phyloP scores from a whole-genome alignment of 306 rosid species.

The Trifolium fragiferum region DNA sequence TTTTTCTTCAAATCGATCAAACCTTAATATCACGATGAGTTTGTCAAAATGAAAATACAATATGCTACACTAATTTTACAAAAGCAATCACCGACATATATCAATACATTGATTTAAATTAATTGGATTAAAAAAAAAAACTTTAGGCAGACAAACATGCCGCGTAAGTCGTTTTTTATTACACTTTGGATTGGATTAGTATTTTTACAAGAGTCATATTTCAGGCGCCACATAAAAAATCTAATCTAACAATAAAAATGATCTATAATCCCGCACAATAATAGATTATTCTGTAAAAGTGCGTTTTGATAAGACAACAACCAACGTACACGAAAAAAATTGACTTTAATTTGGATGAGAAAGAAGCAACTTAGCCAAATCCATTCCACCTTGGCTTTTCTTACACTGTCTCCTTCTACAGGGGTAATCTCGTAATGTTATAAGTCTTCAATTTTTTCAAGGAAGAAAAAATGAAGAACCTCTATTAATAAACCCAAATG shows the following conservation, averaged over 20 bases:
- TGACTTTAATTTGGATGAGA: background rate
- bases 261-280: slow-evolving; percentile 10
- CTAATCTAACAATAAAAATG: slow-evolving; percentile 13
- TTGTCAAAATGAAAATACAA: too few relatives aligned
- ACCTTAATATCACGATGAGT: too few relatives aligned
- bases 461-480: background rate
- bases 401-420: background rate
- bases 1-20: too few relatives aligned
- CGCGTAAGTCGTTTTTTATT: slow-evolving; percentile 25
- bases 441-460: background rate
- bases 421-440: slow-evolving; percentile 15
- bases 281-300: slow-evolving; percentile 34
- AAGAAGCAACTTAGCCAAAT: background rate
- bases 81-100: too few relatives aligned
- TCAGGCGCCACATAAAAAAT: slow-evolving; percentile 58
- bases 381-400: slow-evolving; percentile 36
- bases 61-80: too few relatives aligned
- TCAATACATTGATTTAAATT: too few relatives aligned
- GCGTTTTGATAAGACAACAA: slow-evolving; percentile 47
- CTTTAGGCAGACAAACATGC: background rate
- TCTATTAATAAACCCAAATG: too few relatives aligned
- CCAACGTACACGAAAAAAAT: slow-evolving; percentile 20
- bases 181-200: too few relatives aligned
- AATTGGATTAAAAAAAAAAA: background rate
- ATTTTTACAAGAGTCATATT: background rate